phyloP scores from a whole-genome alignment of 805 yeast genomes.

The Ogataea saltuana region DNA sequence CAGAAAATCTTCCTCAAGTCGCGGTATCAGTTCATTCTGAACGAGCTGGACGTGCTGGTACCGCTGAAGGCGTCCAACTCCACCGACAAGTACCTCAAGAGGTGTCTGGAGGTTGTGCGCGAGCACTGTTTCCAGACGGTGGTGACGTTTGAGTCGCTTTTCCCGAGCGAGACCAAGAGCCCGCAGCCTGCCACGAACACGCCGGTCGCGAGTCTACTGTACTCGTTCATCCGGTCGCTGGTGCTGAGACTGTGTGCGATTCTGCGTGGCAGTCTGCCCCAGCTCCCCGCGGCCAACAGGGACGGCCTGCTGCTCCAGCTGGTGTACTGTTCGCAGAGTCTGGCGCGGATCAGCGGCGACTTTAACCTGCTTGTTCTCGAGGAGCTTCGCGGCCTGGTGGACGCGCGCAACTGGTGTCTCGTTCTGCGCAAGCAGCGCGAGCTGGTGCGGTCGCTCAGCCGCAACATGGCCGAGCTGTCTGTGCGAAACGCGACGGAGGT shows the following conservation, averaged over 20 bases:
- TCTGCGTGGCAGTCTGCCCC: conserved; percentile 32
- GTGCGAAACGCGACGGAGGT: too few relatives aligned
- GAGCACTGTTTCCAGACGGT: conserved; percentile 79
- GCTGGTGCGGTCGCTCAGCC: conserved; percentile 22
- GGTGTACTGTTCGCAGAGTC: conserved; percentile 84
- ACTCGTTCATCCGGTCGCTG: conserved; percentile 40
- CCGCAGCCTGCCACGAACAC: conserved; percentile 7
- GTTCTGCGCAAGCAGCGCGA: conserved; percentile 47
- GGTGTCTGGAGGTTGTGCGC: conserved; percentile 80
- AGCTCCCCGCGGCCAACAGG: conserved; percentile 43
- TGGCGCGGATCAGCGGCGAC: conserved; percentile 69
- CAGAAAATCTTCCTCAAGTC: conserved; percentile 66
- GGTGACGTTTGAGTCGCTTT: conserved; percentile 63
- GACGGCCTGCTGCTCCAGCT: conserved; percentile 79
- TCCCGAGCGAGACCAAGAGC: conserved; percentile 42
- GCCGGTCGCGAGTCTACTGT: conserved; percentile 34
- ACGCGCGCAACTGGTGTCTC: conserved; percentile 43
- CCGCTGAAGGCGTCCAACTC: conserved; percentile 57
- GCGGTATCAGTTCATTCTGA: conserved; percentile 63
- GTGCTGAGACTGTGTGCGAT: conserved; percentile 35
- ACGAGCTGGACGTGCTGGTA: conserved; percentile 55
- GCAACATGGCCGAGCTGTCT: too few relatives aligned
- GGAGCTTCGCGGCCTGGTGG: conserved; percentile 37
- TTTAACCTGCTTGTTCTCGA: conserved; percentile 57
- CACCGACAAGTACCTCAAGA: conserved; percentile 63